Conservation (phyloP, 768 basidiomycete species). For the Hygrophorus russula region DNA sequence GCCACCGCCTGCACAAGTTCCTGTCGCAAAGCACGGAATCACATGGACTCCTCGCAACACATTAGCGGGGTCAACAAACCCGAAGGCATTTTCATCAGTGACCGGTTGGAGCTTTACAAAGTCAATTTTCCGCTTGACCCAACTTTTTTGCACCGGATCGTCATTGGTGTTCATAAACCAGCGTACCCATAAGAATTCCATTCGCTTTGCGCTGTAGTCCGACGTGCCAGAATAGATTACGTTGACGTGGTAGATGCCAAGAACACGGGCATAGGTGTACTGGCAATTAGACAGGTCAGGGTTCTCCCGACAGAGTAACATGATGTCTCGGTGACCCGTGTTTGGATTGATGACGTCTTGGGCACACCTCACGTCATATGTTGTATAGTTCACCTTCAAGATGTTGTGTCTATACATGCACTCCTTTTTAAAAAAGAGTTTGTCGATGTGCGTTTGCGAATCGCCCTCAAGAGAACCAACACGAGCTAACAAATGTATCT, state of each 20-base stretch:
- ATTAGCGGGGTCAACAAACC: slow-evolving; percentile 23
- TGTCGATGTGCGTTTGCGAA: background rate
- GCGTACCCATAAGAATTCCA: slow-evolving; percentile 23
- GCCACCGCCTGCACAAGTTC: background rate
- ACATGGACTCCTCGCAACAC: slow-evolving; percentile 20
- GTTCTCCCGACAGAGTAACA: slow-evolving; percentile 11
- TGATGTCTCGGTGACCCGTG: slow-evolving; percentile 9
- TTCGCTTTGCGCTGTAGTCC: background rate
- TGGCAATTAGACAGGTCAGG: slow-evolving; percentile 9
- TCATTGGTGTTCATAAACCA: slow-evolving; percentile 16
- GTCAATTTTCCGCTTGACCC: slow-evolving; percentile 8
- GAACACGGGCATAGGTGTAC: slow-evolving; percentile 20
- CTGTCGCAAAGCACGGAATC: slow-evolving; percentile 20
- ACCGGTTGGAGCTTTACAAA: slow-evolving; percentile 13
- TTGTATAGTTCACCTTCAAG: slow-evolving; percentile 20
- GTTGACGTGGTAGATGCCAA: slow-evolving; percentile 17
- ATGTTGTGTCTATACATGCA: slow-evolving; percentile 12
- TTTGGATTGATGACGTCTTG: slow-evolving; percentile 14
- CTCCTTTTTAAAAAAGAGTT: slow-evolving; percentile 9
- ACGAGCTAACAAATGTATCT: slow-evolving; percentile 14
- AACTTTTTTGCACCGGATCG: slow-evolving; percentile 1
- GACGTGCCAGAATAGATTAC: slow-evolving; percentile 7
- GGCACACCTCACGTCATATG: slow-evolving; percentile 16
- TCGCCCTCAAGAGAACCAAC: background rate
- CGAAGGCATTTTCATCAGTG: slow-evolving; percentile 15